Conservation (phyloP, 192 early-diverging fungal genomes). For the Cetraspora pellucida region DNA sequence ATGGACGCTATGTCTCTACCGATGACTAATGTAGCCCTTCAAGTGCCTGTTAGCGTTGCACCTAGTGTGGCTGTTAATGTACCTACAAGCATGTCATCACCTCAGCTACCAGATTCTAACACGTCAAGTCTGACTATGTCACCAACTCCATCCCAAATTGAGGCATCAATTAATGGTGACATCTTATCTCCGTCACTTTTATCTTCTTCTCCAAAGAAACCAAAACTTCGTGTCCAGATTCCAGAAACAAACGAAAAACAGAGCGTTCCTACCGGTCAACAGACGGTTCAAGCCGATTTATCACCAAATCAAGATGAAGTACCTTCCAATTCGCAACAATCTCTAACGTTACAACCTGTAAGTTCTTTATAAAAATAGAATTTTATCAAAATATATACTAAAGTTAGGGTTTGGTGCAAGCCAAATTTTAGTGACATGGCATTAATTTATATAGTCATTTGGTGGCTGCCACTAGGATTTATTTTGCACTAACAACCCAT, state of each 20-base stretch:
- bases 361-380: too few species aligned
- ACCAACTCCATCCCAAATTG: neutral
- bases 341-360: slow-evolving; percentile 7
- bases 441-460: too few species aligned
- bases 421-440: too few species aligned
- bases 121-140: neutral
- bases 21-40: slow-evolving; percentile 18
- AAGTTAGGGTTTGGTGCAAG: too few species aligned
- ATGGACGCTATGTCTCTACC: slow-evolving; percentile 21
- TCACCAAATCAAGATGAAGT: slow-evolving; percentile 17
- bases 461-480: too few species aligned
- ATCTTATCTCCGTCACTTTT: slow-evolving; percentile 26
- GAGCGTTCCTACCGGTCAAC: neutral
- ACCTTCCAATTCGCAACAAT: slow-evolving; percentile 6
- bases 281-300: slow-evolving; percentile 1
- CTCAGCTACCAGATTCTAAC: neutral
- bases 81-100: too few species aligned
- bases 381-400: too few species aligned
- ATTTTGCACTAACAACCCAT: too few species aligned
- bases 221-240: slow-evolving; percentile 36
- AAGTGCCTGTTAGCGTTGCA: neutral
- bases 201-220: slow-evolving; percentile 36
- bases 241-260: slow-evolving; percentile 25
- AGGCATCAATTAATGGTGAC: slow-evolving; percentile 10
- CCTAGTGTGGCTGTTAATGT: neutral